Evolutionary conservation across 225 moss, liverwort and hornwort genomes (phyloP).

Genomic region (Neckera pumila): DNA sequence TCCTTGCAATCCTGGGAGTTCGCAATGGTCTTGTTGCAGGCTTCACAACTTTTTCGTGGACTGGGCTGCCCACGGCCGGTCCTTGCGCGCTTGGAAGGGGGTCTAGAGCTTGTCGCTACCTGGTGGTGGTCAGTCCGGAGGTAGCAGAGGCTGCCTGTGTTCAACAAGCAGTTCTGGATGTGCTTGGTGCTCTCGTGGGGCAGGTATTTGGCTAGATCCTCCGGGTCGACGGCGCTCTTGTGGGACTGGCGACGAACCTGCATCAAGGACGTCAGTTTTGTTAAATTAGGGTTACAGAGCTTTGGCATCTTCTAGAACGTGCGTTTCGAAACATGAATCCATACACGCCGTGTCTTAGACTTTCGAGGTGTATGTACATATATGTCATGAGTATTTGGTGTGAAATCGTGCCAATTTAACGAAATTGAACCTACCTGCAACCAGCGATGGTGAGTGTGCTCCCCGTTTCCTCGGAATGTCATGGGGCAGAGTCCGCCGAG

Average conservation of each 20-base stretch:
- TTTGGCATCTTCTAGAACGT: not conserved
- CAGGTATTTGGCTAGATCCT: not conserved
- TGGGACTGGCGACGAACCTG: not conserved
- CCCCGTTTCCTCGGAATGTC: not conserved
- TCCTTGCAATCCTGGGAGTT: not conserved
- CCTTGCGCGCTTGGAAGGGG: not conserved
- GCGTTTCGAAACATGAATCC: not conserved
- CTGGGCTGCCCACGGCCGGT: not conserved
- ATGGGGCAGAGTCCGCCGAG: not conserved
- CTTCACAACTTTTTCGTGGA: not conserved
- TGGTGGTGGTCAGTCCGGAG: not conserved
- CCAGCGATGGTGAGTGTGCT: not conserved
- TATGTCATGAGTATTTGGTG: fast-evolving
- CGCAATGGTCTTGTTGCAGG: not conserved
- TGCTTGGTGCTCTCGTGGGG: not conserved
- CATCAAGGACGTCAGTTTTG: not conserved
- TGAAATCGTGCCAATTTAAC: too few relatives aligned
- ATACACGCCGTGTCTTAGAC: fast-evolving
- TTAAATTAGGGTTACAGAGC: not conserved
- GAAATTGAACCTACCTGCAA: not conserved
- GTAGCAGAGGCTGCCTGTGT: not conserved
- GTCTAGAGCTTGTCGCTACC: too few relatives aligned
- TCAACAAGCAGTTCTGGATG: not conserved
- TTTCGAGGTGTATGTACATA: not conserved
- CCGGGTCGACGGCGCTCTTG: not conserved